Evolutionary conservation across 2,329 filamentous ascomycete genomes (phyloP).

Genomic region (Tolypocladium endophyticum): DNA sequence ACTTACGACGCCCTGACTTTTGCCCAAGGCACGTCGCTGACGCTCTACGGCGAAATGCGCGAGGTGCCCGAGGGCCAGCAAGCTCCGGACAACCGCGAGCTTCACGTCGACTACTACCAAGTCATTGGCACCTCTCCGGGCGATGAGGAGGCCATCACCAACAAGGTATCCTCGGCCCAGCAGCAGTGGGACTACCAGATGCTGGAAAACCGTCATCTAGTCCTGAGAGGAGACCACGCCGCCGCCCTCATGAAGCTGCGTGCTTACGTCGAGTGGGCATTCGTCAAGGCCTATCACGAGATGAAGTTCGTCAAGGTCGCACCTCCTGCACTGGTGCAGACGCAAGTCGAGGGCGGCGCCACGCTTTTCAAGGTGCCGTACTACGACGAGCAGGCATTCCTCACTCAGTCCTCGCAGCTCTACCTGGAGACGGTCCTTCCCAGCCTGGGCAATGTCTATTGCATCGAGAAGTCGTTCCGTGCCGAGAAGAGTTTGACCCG

Average conservation of each 20-base stretch:
- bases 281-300: constrained; percentile 69
- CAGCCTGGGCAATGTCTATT: constrained; percentile 89
- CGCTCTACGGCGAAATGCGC: constrained; percentile 73
- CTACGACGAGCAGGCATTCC: constrained; percentile 82
- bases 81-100: constrained; percentile 75
- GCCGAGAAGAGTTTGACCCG: constrained; percentile 93
- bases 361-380: constrained; percentile 86
- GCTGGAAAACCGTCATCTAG: constrained; percentile 74
- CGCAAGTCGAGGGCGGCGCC: constrained; percentile 84
- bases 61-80: constrained; percentile 67
- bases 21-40: constrained; percentile 78
- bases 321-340: constrained; percentile 86
- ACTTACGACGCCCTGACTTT: constrained; percentile 86
- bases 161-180: constrained; percentile 44
- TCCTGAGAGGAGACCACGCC: constrained; percentile 72
- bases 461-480: constrained; percentile 97
- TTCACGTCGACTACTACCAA: constrained; percentile 83
- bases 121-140: constrained; percentile 71
- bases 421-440: constrained; percentile 94
- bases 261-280: constrained; percentile 69
- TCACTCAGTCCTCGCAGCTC: constrained; percentile 93
- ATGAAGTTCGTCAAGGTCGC: constrained; percentile 71
- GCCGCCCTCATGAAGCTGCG: constrained; percentile 84
- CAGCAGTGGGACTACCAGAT: constrained; percentile 40
- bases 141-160: constrained; percentile 86